Conservation (phyloP, 1,284 basidiomycete genomes). For the Heterobasidion irregulare region DNA sequence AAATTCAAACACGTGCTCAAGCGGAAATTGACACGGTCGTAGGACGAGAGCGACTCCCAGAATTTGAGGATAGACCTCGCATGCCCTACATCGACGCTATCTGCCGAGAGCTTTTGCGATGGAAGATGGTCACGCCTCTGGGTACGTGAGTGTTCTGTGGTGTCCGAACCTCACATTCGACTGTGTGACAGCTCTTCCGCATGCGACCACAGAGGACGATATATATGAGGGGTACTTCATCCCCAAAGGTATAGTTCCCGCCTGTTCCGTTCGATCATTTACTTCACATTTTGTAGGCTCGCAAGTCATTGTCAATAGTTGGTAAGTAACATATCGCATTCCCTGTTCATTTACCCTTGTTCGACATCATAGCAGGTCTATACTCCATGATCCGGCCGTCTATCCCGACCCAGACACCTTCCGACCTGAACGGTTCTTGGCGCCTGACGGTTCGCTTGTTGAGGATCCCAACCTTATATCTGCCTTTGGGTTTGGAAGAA, state of each 20-base stretch:
- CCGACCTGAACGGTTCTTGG: neutral
- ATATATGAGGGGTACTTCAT: neutral
- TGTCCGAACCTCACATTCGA: too few relatives aligned
- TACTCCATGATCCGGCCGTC: neutral
- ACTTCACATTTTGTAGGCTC: neutral
- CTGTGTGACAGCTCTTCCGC: too few relatives aligned
- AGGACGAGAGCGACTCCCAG: neutral
- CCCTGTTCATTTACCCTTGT: too few relatives aligned
- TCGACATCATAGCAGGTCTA: neutral
- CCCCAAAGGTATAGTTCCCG: too few relatives aligned
- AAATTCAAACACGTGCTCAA: neutral
- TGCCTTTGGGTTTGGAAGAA: neutral
- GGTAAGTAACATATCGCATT: neutral
- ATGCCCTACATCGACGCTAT: neutral
- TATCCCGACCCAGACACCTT: neutral
- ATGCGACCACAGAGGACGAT: neutral
- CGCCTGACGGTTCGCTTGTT: neutral
- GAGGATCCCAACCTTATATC: neutral
- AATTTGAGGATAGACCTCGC: neutral
- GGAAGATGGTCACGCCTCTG: neutral
- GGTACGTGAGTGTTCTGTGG: too few relatives aligned
- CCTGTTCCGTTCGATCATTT: too few relatives aligned
- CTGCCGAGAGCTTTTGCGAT: neutral
- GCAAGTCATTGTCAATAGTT: neutral
- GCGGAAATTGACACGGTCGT: neutral